Conservation (phyloP, 345 rosid species). For the Salix udensis region DNA sequence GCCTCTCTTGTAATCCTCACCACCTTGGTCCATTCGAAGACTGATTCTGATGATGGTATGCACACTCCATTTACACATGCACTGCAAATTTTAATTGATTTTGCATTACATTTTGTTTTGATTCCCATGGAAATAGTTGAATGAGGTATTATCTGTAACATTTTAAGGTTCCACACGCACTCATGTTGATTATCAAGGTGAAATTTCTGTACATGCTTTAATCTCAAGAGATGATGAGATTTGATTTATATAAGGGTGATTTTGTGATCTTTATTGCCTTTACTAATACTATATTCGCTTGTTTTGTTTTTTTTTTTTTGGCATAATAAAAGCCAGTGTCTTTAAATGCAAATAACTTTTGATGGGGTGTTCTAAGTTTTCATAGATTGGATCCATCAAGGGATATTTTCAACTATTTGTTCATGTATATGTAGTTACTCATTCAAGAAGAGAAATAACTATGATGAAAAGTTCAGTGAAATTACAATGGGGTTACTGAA, state of each 20-base stretch:
- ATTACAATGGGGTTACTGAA: neutral
- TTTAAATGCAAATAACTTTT: neutral
- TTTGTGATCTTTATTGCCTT: neutral
- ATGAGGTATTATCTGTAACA: neutral
- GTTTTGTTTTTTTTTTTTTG: neutral
- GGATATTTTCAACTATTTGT: neutral
- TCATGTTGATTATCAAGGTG: neutral
- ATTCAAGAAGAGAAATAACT: neutral
- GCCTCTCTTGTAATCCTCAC: constrained; percentile 34
- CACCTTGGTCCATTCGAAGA: constrained; percentile 43
- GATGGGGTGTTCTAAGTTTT: neutral
- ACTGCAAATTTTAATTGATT: neutral
- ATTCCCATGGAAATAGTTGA: neutral
- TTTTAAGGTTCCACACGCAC: neutral
- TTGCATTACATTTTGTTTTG: neutral
- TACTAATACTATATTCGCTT: too few relatives aligned
- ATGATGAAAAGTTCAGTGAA: neutral
- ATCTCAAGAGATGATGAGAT: neutral
- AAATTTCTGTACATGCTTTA: neutral
- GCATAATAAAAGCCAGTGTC: neutral
- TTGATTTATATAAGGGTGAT: neutral
- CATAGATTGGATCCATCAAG: neutral
- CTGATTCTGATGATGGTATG: constrained; percentile 55
- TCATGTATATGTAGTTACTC: neutral
- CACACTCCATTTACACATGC: neutral